Evolutionary conservation across 1,284 basidiomycete species (phyloP), one percentile per base, ranked within the genome.

Genomic region (Ganoderma resinaceum): DNA sequence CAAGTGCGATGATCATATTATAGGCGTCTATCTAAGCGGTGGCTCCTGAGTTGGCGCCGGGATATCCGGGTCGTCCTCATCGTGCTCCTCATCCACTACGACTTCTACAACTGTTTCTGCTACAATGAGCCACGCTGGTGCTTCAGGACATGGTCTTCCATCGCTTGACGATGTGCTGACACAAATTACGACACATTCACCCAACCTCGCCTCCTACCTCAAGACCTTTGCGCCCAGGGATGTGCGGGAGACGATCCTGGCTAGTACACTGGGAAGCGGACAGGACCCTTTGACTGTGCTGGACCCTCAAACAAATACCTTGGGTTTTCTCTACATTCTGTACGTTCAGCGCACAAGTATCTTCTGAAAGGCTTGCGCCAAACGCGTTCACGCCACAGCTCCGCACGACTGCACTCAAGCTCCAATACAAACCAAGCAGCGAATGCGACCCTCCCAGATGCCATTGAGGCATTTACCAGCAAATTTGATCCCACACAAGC

Each of bases 301-400:
- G 55, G 84, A 91, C 71, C 77, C 86, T 29, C 78, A 81, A 40
- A 76, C 75, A 46, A 86, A 92, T 76, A 90, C 91, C 0, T 76
- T 93, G 6, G 91, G 89, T 0, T 85, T 86, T 53, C 78, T 94
- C 40, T 91, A 89, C 73, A 89, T 94, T 52, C 76, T 94, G 92
- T 93, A 74, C 80, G 91, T 83, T 29, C 40, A 63, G 37, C 40
- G 38, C 49, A 46, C 62, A 61, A 40, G 35, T 20, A 2, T 60
- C 66, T 60, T 65, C 63, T 60, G 43, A 55, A 37, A 20, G 38
- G 26, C 46, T 12, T 70, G 31, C 33, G 29, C 65, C 43, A 18
- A 40, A 64, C 35, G 33, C 37, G 14, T 26, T 31, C 20, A 40
- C 62, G 65, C 67, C 64, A 9, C 73, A 91, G 88, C 73, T 87